Evolutionary conservation across 257 asterid species (phyloP).

Genomic region (Scutellaria minor): DNA sequence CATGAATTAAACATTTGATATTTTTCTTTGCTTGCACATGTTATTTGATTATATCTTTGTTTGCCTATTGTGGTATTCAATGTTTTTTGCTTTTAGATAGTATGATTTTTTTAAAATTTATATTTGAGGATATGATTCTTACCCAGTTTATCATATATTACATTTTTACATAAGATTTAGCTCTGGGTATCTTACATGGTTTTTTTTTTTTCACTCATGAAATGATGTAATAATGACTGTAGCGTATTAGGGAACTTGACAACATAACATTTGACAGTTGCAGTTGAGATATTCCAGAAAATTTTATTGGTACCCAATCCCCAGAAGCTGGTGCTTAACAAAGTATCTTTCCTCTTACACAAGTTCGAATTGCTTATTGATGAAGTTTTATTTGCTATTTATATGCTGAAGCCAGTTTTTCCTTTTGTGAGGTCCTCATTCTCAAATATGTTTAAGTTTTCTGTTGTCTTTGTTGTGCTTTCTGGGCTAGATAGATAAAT

Average conservation of each 20-base stretch:
- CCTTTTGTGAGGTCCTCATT: slow-evolving; percentile 13
- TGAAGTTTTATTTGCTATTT: not conserved
- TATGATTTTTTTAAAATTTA: slow-evolving; percentile 1
- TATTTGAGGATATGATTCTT: not conserved
- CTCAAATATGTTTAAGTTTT: not conserved
- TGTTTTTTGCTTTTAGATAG: not conserved
- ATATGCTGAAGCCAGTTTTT: slow-evolving; percentile 27
- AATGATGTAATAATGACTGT: slow-evolving; percentile 20
- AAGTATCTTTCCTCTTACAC: slow-evolving; percentile 8
- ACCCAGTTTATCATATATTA: not conserved
- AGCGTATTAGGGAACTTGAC: slow-evolving; percentile 21
- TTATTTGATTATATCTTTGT: not conserved
- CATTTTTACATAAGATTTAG: slow-evolving; percentile 19
- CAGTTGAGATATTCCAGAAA: slow-evolving; percentile 17
- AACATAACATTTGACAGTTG: slow-evolving; percentile 22
- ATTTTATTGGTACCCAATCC: not conserved
- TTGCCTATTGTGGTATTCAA: slow-evolving; percentile 3
- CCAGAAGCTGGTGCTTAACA: slow-evolving; percentile 27
- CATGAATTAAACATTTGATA: slow-evolving; percentile 5
- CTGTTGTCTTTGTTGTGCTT: slow-evolving; percentile 25
- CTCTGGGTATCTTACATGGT: slow-evolving; percentile 16
- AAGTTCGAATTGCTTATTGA: slow-evolving; percentile 19
- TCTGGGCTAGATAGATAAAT: slow-evolving; percentile 21
- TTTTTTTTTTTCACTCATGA: slow-evolving; percentile 7
- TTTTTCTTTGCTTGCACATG: not conserved